phyloP scores from a whole-genome alignment of 768 basidiomycete species.

The Amanita exitialis region DNA sequence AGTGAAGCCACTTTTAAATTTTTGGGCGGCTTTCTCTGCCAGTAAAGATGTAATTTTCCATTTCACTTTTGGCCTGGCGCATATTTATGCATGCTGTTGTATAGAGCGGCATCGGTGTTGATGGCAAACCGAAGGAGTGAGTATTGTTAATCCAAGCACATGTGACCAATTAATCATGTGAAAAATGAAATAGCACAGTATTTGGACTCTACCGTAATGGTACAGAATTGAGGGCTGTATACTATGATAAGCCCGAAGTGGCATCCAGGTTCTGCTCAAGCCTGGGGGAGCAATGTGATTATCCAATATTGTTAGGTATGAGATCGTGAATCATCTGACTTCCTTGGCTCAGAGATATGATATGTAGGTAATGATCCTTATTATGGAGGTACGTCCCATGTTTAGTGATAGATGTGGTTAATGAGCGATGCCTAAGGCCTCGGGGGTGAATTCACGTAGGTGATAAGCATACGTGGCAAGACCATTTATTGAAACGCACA shows the following conservation, averaged over 20 bases:
- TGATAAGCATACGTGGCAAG: background rate
- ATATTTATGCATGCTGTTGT: background rate
- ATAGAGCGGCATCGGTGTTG: slow-evolving; percentile 64
- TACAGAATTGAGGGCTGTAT: slow-evolving; percentile 66
- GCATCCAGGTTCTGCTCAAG: slow-evolving; percentile 61
- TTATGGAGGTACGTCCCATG: slow-evolving; percentile 51
- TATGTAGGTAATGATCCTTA: slow-evolving; percentile 61
- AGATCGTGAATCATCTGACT: slow-evolving; percentile 3
- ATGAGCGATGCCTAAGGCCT: slow-evolving; percentile 37
- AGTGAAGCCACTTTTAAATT: slow-evolving; percentile 67
- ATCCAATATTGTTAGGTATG: slow-evolving; percentile 63
- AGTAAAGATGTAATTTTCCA: slow-evolving; percentile 48
- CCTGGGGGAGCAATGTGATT: slow-evolving; percentile 57
- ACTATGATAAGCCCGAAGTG: slow-evolving; percentile 56
- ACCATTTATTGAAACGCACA: slow-evolving; percentile 15
- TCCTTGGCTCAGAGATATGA: background rate
- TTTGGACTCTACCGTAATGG: slow-evolving; percentile 74
- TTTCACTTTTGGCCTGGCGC: background rate
- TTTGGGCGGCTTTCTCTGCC: slow-evolving; percentile 73
- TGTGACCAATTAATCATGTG: background rate
- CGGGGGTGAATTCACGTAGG: slow-evolving; percentile 73
- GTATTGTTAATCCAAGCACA: slow-evolving; percentile 8
- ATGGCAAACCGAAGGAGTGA: slow-evolving; percentile 62
- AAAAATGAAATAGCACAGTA: slow-evolving; percentile 42
- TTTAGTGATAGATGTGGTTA: background rate